Base-by-base conservation (phyloP, 441 rosid genomes). In the Mallotus japonicus region DNA sequence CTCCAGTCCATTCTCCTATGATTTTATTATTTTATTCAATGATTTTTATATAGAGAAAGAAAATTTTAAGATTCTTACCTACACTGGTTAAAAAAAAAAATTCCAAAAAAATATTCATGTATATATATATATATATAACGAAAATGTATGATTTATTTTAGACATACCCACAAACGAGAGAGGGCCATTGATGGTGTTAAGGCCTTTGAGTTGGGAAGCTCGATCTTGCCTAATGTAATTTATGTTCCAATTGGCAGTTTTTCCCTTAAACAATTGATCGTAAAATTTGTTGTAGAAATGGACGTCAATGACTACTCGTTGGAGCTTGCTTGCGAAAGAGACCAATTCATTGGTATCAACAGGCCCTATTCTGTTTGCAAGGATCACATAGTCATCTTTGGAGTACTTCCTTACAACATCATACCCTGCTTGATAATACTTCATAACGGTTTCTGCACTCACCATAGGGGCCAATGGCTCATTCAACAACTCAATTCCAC, bases 401-500 rank as follows among this genome's bases (percentile, higher is more conserved):
- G 80, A 71, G 79, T 81, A 32, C 53, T 80, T 83, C 73, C 85
- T 76, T 16, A 85, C 85, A 3, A 83, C 84, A 47, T 80, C 73
- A 22, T 81, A 81, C 8, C 83, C 85, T 14, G 75, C 77, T 76
- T 16, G 58, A 12, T 83, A 85, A 64, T 83, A 81, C 46, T 73
- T 81, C 15, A 20, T 74, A 0, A 83, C 32, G 82, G 51, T 67
- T 8, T 81, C 83, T 0, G 70, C 50, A 32, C 13, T 46, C 5
- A 76, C 67, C 14, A 55, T 76, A 0, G 81, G 81, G 3, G 83
- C 84, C n/a, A 0, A 1, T 9, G 86, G 88, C 75, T 85, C 86
- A 20, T 85, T 83, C 78, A 85, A 74, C 70, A 83, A 67, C 67
- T 76, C 84, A 10, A 85, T 80, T 0, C 85, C 86, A 1, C 58